A percentile compares a stretch with the other conserved stretches of the same genome.
Conservation (phyloP, 352 stramenopile species). For the Pythium chondricola region DNA sequence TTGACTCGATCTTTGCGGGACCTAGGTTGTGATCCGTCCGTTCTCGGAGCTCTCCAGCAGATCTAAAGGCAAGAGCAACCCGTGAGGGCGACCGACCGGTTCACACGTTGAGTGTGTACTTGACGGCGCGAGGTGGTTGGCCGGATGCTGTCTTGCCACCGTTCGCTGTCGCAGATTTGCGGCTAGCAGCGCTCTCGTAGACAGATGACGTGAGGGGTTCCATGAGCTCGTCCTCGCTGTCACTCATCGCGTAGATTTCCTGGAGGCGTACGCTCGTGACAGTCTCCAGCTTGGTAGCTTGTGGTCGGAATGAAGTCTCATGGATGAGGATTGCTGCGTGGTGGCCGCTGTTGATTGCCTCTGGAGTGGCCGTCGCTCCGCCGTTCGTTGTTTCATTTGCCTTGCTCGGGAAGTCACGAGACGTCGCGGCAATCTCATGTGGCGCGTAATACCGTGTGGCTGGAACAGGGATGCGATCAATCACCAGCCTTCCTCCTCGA, state of each 20-base stretch:
- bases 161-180: constrained; percentile 22
- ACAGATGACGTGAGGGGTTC: constrained; percentile 54
- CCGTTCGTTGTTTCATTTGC: background rate
- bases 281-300: constrained; percentile 37
- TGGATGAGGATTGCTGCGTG: constrained; percentile 59
- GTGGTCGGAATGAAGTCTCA: constrained; percentile 48
- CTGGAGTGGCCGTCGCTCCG: constrained; percentile 1
- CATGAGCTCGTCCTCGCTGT: constrained; percentile 76
- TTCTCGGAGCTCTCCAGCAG: constrained; percentile 30
- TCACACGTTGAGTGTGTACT: constrained; percentile 55
- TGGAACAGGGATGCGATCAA: constrained; percentile 66
- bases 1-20: background rate
- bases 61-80: background rate
- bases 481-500: constrained; percentile 59
- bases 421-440: constrained; percentile 41
- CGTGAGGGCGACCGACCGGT: background rate
- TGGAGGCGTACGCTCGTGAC: constrained; percentile 56
- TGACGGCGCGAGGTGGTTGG: constrained; percentile 35
- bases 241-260: constrained; percentile 82
- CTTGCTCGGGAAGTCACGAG: constrained; percentile 19
- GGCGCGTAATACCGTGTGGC: constrained; percentile 45
- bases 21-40: constrained; percentile 48
- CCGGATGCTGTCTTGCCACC: constrained; percentile 13
- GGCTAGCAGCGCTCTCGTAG: constrained; percentile 31
- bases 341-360: constrained; percentile 41